A percentile compares a stretch with the other conserved stretches of the same genome.
Conservation (phyloP, 495 filamentous ascomycete genomes). For the Arthonia radiata region DNA sequence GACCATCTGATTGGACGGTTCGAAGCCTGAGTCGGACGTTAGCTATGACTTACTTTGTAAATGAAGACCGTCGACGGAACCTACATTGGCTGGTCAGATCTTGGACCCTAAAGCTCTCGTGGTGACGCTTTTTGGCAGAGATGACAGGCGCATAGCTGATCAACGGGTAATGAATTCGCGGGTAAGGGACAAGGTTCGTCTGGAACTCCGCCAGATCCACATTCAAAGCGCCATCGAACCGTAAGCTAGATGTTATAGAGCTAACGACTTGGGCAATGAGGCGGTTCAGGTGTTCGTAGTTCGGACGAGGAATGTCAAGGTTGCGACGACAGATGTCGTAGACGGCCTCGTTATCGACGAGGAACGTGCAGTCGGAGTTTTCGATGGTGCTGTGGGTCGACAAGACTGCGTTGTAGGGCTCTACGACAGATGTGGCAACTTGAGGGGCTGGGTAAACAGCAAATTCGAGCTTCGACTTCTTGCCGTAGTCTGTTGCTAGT, state of each 20-base stretch:
- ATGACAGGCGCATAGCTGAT: constrained; percentile 80
- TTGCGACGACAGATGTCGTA: constrained; percentile 83
- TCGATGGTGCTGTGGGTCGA: constrained; percentile 86
- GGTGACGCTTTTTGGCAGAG: constrained; percentile 52
- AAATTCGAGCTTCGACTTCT: constrained; percentile 91
- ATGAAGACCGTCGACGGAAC: too few species aligned
- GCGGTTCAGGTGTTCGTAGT: constrained; percentile 72
- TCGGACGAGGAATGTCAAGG: constrained; percentile 65
- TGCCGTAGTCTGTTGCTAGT: constrained; percentile 69
- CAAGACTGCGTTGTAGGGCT: constrained; percentile 82
- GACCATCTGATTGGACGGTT: constrained; percentile 93
- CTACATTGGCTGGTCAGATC: constrained; percentile 73
- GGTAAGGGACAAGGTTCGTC: constrained; percentile 80
- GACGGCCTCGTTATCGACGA: constrained; percentile 82
- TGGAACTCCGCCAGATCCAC: constrained; percentile 90
- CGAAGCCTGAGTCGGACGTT: constrained; percentile 40
- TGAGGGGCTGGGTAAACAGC: constrained; percentile 70
- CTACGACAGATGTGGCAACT: constrained; percentile 68
- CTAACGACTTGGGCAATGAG: constrained; percentile 81
- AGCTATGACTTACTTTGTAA: too few species aligned
- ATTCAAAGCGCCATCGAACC: constrained; percentile 77
- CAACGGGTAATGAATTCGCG: constrained; percentile 75
- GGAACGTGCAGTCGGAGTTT: constrained; percentile 79
- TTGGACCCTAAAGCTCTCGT: constrained; percentile 78
- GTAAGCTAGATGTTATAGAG: constrained; percentile 72